Base-by-base conservation (phyloP, 1,139 yeast species). In the Trichomonascaceae sp. region DNA sequence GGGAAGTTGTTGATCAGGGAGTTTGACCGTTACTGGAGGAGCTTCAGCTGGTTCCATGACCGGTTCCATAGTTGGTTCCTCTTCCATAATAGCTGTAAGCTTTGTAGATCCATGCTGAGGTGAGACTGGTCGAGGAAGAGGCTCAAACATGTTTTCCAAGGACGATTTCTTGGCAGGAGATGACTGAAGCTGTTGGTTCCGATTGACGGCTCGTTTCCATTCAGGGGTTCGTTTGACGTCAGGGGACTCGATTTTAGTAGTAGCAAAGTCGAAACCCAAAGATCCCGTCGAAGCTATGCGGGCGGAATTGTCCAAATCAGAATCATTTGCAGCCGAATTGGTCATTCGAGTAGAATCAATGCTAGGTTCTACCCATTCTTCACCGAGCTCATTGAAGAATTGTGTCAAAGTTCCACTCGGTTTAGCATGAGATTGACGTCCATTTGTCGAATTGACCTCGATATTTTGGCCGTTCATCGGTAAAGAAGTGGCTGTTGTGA, bases 171-270 rank as follows among this genome's bases (percentile, higher is more conserved):
- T 10, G 51, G 45, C 17, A 10, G 45, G 30, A 15, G 43, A 20
- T 3, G 45, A 24, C 4, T 19, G 30, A 27, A 22, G 45, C 19
- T 41, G 46, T 27, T 49, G 47, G 18, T 50, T 41, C 18, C 43
- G 43, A 12, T 45, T 47, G 19, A 51, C 46, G 18, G 56, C 57
- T 19, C 53, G 50, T 45, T 56, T 56, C 57, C 58, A 58, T 47
- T 56, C 55, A 5, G 58, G 58, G 9, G 57, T 54, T 9, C 47
- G 41, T 19, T 24, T 47, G 13, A 22, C 44, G 32, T 55, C 50
- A 19, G 39, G 24, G 20, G 32, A 19, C 44, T 52, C 56, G 43
- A 51, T 46, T 17, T 43, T 51, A n/a, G 53, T 51, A 17, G 53
- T 51, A 20, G 45, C 45, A 12, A 46, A 15, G 22, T 46, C 45